Base-by-base conservation (phyloP, 768 basidiomycete species). In the Boletus sp. region DNA sequence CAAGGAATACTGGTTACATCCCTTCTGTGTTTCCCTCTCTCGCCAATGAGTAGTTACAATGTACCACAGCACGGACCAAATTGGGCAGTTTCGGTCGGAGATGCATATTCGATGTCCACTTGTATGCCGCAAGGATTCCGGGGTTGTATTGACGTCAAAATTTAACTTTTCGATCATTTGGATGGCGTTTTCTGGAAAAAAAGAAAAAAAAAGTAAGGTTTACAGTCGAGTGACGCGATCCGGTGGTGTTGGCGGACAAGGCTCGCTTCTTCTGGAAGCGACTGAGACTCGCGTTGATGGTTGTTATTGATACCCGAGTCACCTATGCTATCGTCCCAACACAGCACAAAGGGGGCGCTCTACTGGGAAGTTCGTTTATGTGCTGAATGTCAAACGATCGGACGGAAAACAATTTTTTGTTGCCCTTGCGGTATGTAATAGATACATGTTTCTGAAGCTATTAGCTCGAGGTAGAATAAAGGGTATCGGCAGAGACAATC, bases 361-460 rank as follows among this genome's bases (percentile, higher is more conserved):
- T 21, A 19, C 21, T 23, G 46, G 49, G 50, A 51, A 15, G 39
- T 32, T 23, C 3, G 15, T 15, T 35, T 23, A 17, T 50, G 47
- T 40, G 21, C 38, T 34, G 5, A 13, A 19, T 17, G 4, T 40
- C 33, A 34, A 17, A n/a, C 40, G 42, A 51, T 33, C 38, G 37
- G 27, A 53, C 11, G 38, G 43, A 48, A 30, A 39, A 47, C 15
- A 54, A 27, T 5, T 53, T 59, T 57, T 52, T 35, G 44, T 56
- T 59, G 19, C n/a, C 46, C 39, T 25, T 55, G 65, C 33, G 19
- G 30, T 35, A 37, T 14, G 35, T 67, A 54, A 59, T 51, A 64
- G 70, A 70, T 70, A 70, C 69, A 70, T 51, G 45, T 61, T 61
- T 61, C 57, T 55, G 48, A 38, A 49, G 38, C 59, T 53, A 72